Percentiles rank a stretch among this genome's conserved stretches.
These are phyloP conservation scores for Ophiobolus disseminans DNA, from an alignment of 2,329 filamentous ascomycete genomes.

Conservation along the genomic window DNA sequence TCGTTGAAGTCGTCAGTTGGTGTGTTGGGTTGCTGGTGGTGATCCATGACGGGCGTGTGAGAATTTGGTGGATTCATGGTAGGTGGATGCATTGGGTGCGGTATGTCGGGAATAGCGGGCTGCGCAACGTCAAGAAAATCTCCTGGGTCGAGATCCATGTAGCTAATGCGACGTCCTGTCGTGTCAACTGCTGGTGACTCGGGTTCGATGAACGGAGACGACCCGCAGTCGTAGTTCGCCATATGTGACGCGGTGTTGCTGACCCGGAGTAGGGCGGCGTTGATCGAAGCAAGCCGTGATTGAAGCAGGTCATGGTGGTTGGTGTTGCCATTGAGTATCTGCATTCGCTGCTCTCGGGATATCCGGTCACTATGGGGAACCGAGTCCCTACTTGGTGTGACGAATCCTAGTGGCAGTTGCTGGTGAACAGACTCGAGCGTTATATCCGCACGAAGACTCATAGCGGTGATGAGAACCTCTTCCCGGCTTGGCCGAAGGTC, in stretches of 20 bases:
- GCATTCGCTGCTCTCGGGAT: slow-evolving; percentile 44
- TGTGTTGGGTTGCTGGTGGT: slow-evolving; percentile 22
- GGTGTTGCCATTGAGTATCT: slow-evolving; percentile 44
- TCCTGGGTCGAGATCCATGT: slow-evolving; percentile 47
- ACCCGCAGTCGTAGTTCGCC: slow-evolving; percentile 31
- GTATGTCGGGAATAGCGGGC: slow-evolving; percentile 36
- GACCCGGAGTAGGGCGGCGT: slow-evolving; percentile 40
- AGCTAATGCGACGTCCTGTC: slow-evolving; percentile 42
- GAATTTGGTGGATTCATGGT: slow-evolving; percentile 25
- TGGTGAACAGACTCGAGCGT: slow-evolving; percentile 36
- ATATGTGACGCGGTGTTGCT: slow-evolving; percentile 22
- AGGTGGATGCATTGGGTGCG: slow-evolving; percentile 27
- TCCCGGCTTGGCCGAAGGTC: slow-evolving; percentile 47
- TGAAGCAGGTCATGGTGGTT: slow-evolving; percentile 35
- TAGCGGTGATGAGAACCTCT: slow-evolving; percentile 45
- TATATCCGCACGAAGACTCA: slow-evolving; percentile 46
- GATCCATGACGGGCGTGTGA: slow-evolving; percentile 28
- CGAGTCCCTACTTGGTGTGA: slow-evolving; percentile 45
- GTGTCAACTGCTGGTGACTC: slow-evolving; percentile 35
- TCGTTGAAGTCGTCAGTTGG: slow-evolving; percentile 32
- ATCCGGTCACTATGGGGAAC: slow-evolving; percentile 41
- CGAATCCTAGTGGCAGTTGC: slow-evolving; percentile 42
- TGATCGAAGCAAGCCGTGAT: slow-evolving; percentile 38
- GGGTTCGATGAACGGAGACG: slow-evolving; percentile 33
- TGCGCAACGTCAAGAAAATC: slow-evolving; percentile 39